Conservation (phyloP, 345 rosid genomes). For the Citrus australasica region DNA sequence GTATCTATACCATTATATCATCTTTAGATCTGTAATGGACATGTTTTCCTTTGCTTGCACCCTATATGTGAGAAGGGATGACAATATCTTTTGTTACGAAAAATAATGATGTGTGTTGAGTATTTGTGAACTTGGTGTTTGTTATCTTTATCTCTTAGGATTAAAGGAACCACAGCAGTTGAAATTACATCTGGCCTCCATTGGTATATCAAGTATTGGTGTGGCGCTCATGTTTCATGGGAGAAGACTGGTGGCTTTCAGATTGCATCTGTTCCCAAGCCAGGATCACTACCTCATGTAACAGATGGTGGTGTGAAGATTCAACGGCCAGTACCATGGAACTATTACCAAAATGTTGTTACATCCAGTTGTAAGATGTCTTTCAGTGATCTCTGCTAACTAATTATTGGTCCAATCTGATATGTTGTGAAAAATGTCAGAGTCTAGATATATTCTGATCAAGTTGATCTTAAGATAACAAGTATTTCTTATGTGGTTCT, state of each 20-base stretch:
- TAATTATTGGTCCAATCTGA: neutral
- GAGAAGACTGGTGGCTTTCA: constrained; percentile 90
- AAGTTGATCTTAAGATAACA: neutral
- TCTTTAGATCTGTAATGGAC: neutral
- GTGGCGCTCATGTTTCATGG: constrained; percentile 95
- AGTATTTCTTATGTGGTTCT: neutral
- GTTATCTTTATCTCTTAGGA: constrained; percentile 32
- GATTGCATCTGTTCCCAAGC: constrained; percentile 64
- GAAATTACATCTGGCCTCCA: constrained; percentile 90
- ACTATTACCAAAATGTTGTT: constrained; percentile 94
- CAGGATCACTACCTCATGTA: constrained; percentile 71
- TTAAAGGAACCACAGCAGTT: constrained; percentile 81
- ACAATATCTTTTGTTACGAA: neutral
- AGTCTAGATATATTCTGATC: neutral
- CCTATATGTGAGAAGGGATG: neutral
- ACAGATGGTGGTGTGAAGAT: constrained; percentile 56
- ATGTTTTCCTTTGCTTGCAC: neutral
- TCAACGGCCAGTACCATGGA: constrained; percentile 91
- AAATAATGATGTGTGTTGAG: neutral
- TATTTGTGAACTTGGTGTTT: neutral
- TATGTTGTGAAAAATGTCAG: neutral
- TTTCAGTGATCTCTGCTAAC: neutral
- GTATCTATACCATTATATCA: neutral
- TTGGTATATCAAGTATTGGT: constrained; percentile 85
- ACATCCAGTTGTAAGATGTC: constrained; percentile 80